Evolutionary conservation across 2,329 filamentous ascomycete genomes (phyloP).

Genomic region (Trichoderma cornu-damae): DNA sequence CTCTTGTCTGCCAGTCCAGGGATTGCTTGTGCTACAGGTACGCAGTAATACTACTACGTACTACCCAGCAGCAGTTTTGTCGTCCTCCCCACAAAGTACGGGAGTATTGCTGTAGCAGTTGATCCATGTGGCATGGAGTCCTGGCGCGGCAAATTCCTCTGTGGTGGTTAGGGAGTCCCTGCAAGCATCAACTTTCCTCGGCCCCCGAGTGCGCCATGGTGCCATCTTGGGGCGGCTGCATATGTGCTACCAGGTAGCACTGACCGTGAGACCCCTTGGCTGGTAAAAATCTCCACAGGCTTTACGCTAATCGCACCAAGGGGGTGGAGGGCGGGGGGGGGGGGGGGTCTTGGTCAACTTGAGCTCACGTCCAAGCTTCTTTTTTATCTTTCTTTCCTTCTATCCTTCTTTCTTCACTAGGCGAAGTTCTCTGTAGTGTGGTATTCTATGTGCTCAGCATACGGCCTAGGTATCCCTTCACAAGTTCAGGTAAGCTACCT

Average conservation of each 20-base stretch:
- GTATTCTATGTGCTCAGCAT: neutral
- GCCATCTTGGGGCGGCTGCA: slow-evolving; percentile 8
- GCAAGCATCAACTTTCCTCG: neutral
- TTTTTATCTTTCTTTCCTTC: no score
- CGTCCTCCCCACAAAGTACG: neutral
- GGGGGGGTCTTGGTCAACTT: neutral
- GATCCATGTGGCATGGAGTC: neutral
- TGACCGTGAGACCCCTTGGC: slow-evolving; percentile 4
- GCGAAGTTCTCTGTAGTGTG: neutral
- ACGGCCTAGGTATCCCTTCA: neutral
- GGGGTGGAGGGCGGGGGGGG: no score
- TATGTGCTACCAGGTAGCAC: neutral
- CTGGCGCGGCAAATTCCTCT: neutral
- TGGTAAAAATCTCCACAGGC: neutral
- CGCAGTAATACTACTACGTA: no score
- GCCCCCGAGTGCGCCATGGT: slow-evolving; percentile 4
- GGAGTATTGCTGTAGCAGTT: neutral
- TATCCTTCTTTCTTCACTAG: no score
- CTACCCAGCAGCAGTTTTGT: neutral
- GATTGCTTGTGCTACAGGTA: no score
- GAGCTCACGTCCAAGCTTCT: neutral
- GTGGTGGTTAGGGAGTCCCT: neutral
- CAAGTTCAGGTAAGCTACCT: neutral
- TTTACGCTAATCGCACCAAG: slow-evolving; percentile 12
- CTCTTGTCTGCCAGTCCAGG: neutral